These are phyloP conservation scores for Coccomyxa sp. DNA, from an alignment of 139 green algal species.

Conservation along the genomic window DNA sequence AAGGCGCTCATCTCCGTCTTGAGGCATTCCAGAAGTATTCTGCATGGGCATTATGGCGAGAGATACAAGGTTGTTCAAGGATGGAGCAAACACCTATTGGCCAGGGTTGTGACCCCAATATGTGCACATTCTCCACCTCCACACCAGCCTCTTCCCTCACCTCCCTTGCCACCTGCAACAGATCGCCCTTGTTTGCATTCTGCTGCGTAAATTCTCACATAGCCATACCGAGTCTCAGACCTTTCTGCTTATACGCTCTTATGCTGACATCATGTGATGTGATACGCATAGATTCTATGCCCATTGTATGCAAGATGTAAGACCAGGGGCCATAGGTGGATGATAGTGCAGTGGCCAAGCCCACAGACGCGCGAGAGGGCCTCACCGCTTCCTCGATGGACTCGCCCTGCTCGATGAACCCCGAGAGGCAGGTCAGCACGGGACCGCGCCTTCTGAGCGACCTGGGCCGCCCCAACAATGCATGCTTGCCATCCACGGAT, in stretches of 20 bases:
- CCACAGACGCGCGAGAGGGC: no score
- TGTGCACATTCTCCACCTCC: conserved; percentile 24
- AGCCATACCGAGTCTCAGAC: background rate
- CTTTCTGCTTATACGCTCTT: background rate
- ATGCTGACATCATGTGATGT: background rate
- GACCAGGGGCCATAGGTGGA: conserved; percentile 32
- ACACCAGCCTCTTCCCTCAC: conserved; percentile 60
- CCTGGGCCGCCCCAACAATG: conserved; percentile 62
- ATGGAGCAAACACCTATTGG: conserved; percentile 40
- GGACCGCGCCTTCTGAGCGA: conserved; percentile 33
- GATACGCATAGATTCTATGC: background rate
- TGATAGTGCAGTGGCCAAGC: no score
- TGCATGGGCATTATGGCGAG: background rate
- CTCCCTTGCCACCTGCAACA: conserved; percentile 2
- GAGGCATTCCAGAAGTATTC: background rate
- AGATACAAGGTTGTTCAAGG: background rate
- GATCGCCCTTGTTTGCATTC: no score
- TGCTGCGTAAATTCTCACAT: no score
- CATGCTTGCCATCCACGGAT: conserved; percentile 47
- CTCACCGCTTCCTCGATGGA: conserved; percentile 74
- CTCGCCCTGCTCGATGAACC: conserved; percentile 74
- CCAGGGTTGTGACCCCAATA: conserved; percentile 68
- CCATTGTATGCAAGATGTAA: background rate
- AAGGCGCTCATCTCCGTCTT: background rate
- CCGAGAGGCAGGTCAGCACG: conserved; percentile 76